These are phyloP conservation scores for Tolypocladium endophyticum DNA, from an alignment of 2,329 filamentous ascomycete species.

Conservation along the genomic window DNA sequence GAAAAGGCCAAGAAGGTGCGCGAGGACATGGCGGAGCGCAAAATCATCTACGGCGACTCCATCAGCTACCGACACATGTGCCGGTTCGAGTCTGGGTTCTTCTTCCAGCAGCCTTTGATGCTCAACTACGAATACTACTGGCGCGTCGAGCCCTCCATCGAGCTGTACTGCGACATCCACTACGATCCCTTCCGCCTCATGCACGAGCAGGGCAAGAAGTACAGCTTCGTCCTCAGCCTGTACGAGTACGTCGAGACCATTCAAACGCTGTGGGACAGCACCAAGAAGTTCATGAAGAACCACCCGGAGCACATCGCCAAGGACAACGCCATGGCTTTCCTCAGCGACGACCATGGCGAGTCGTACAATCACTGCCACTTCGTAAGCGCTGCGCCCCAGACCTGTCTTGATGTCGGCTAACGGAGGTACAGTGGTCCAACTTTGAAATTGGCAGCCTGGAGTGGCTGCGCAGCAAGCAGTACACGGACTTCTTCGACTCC, in stretches of 20 bases:
- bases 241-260: constrained; percentile 98
- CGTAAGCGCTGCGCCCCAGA: constrained; percentile 37
- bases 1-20: constrained; percentile 84
- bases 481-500: constrained; percentile 81
- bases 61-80: constrained; percentile 99
- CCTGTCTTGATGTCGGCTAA: constrained; percentile 2
- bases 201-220: constrained; percentile 94
- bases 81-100: constrained; percentile 97
- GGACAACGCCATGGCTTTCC: constrained; percentile 80
- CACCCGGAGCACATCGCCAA: constrained; percentile 79
- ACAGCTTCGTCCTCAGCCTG: constrained; percentile 89
- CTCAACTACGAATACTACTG: constrained; percentile 98
- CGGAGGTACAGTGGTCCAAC: constrained; percentile 75
- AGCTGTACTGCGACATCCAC: constrained; percentile 90
- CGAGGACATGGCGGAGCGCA: constrained; percentile 84
- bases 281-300: constrained; percentile 85
- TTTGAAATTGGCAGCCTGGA: constrained; percentile 92
- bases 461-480: constrained; percentile 83
- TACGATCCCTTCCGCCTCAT: constrained; percentile 97
- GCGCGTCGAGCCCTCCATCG: constrained; percentile 94
- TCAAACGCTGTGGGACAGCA: constrained; percentile 87
- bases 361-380: constrained; percentile 98
- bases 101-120: constrained; percentile 92
- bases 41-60: constrained; percentile 98
- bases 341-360: constrained; percentile 84